These are phyloP conservation scores for Halenospora varia DNA, from an alignment of 495 filamentous ascomycete genomes.

Conservation along the genomic window DNA sequence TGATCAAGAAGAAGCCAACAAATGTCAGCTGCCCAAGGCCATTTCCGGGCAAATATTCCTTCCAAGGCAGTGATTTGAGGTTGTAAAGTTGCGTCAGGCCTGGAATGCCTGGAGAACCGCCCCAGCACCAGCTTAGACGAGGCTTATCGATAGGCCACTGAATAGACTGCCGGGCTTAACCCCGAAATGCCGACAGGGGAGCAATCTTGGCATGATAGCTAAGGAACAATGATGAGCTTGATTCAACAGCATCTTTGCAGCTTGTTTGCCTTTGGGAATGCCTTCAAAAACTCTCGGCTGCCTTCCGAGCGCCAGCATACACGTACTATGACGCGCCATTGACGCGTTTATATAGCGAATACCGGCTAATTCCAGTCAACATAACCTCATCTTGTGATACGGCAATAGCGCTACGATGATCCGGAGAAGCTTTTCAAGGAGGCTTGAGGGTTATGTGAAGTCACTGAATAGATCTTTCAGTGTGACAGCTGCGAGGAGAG, in stretches of 20 bases:
- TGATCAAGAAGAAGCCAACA: not conserved
- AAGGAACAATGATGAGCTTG: slow-evolving; percentile 11
- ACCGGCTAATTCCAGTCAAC: slow-evolving; percentile 1
- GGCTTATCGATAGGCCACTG: not conserved
- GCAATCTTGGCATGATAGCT: not conserved
- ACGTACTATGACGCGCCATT: slow-evolving; percentile 5
- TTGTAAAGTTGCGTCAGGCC: not conserved
- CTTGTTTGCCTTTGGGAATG: not conserved
- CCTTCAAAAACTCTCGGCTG: not conserved
- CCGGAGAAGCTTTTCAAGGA: slow-evolving; percentile 4
- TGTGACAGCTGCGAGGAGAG: slow-evolving; percentile 10
- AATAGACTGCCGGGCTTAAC: not conserved
- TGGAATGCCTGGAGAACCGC: not conserved
- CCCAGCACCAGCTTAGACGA: not conserved
- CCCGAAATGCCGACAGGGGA: not conserved
- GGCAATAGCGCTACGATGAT: slow-evolving; percentile 10
- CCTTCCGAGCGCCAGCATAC: not conserved
- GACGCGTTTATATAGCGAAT: not conserved
- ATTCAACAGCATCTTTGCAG: slow-evolving; percentile 10
- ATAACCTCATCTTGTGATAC: not conserved
- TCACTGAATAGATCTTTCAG: slow-evolving; percentile 14
- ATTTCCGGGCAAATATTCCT: not conserved
- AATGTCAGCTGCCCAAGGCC: not conserved
- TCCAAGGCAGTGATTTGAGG: not conserved
- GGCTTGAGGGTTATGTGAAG: not conserved